These are phyloP conservation scores for Pseudodiploospora longispora DNA, from an alignment of 2,329 filamentous ascomycete species.

Conservation along the genomic window DNA sequence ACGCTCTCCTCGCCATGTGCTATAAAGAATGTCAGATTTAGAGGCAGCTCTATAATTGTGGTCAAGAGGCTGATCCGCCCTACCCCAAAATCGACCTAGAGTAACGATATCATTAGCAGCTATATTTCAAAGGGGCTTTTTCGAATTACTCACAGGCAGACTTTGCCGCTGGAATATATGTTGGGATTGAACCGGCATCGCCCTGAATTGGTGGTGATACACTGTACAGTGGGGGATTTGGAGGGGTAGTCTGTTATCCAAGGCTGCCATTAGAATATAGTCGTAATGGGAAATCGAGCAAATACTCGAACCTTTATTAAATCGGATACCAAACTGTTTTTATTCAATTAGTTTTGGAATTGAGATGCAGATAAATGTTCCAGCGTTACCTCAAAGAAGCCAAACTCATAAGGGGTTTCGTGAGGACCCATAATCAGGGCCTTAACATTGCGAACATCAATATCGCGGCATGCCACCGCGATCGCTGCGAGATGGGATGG, in stretches of 20 bases:
- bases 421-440: slow-evolving; percentile 88
- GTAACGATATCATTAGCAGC: too few relatives aligned
- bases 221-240: slow-evolving; percentile 53
- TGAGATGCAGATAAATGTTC: background rate
- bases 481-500: slow-evolving; percentile 48
- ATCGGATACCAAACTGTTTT: slow-evolving; percentile 63
- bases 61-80: slow-evolving; percentile 8
- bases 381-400: slow-evolving; percentile 77
- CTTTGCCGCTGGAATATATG: slow-evolving; percentile 84
- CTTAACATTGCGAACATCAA: slow-evolving; percentile 79
- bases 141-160: slow-evolving; percentile 65
- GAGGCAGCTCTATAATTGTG: background rate
- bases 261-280: background rate
- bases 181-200: slow-evolving; percentile 92
- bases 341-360: slow-evolving; percentile 1
- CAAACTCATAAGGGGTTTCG: slow-evolving; percentile 93
- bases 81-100: slow-evolving; percentile 78
- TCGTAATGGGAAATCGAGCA: background rate
- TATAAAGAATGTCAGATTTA: slow-evolving; percentile 26
- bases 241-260: slow-evolving; percentile 65
- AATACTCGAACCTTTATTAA: slow-evolving; percentile 54
- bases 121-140: too few relatives aligned
- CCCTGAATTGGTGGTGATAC: slow-evolving; percentile 81
- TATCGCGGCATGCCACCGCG: slow-evolving; percentile 78
- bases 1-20: slow-evolving; percentile 85